A percentile compares a stretch with the other conserved stretches of the same genome.
phyloP scores from a whole-genome alignment of 768 basidiomycete genomes.

The Lactarius sanguifluus region DNA sequence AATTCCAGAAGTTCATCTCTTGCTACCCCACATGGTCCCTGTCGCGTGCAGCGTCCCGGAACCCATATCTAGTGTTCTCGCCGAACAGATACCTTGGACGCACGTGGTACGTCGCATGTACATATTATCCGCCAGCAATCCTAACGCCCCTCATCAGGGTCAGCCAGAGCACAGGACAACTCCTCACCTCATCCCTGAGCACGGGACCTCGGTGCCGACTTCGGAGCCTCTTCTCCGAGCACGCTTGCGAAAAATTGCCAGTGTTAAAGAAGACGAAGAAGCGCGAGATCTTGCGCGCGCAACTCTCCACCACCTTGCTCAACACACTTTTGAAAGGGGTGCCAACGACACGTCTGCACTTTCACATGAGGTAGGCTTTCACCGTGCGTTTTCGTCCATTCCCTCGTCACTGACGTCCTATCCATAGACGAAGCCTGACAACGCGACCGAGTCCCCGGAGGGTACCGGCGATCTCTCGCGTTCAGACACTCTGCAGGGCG shows the following conservation, averaged over 20 bases:
- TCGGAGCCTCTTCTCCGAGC: conserved; percentile 11
- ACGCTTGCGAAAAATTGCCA: conserved; percentile 2
- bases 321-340: too few species aligned
- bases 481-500: conserved; percentile 18
- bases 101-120: background rate
- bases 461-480: conserved; percentile 21
- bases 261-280: conserved; percentile 18
- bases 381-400: too few species aligned
- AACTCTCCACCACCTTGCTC: conserved; percentile 3
- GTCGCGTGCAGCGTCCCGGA: background rate
- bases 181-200: background rate
- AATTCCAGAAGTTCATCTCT: background rate
- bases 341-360: background rate
- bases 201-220: background rate
- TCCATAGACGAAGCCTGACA: background rate
- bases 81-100: too few species aligned
- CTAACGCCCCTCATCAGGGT: background rate
- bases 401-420: background rate
- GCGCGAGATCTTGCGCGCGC: conserved; percentile 15
- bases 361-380: background rate
- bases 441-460: background rate
- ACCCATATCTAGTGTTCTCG: background rate
- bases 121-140: too few species aligned
- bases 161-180: background rate
- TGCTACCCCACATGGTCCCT: background rate